Evolutionary conservation across 2,329 filamentous ascomycete species (phyloP).

Genomic region (Metarhizium humberi): DNA sequence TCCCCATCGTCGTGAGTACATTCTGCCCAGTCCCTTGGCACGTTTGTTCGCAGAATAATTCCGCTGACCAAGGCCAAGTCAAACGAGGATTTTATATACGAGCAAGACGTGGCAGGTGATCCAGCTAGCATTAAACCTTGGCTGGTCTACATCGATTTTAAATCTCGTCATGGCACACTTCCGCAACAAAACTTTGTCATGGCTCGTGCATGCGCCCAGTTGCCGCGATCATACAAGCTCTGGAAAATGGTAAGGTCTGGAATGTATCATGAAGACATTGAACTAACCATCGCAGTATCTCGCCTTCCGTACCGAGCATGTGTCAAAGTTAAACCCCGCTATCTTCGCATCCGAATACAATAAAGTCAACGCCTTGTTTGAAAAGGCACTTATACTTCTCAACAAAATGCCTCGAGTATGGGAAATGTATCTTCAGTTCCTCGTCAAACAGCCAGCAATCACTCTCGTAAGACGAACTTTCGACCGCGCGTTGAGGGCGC

Average conservation of each 20-base stretch:
- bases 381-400: slow-evolving; percentile 81
- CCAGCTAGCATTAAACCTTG: slow-evolving; percentile 83
- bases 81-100: slow-evolving; percentile 89
- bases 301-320: slow-evolving; percentile 70
- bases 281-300: slow-evolving; percentile 54
- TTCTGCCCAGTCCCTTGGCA: not conserved
- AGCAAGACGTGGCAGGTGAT: slow-evolving; percentile 87
- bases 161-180: slow-evolving; percentile 73
- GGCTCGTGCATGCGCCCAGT: slow-evolving; percentile 80
- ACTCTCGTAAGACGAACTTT: slow-evolving; percentile 81
- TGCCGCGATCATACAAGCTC: slow-evolving; percentile 93
- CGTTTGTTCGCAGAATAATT: not conserved
- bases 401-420: slow-evolving; percentile 99
- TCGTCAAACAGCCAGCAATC: slow-evolving; percentile 85
- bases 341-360: slow-evolving; percentile 71
- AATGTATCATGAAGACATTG: slow-evolving; percentile 1
- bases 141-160: slow-evolving; percentile 90
- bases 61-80: slow-evolving; percentile 37
- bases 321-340: slow-evolving; percentile 74
- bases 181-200: slow-evolving; percentile 81
- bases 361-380: slow-evolving; percentile 93
- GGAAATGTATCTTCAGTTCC: slow-evolving; percentile 92
- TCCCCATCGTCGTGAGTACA: not conserved
- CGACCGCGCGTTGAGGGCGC: slow-evolving; percentile 80
- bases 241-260: slow-evolving; percentile 72